Evolutionary conservation across 1,139 yeast species (phyloP), one percentile per base, ranked within the genome.

Genomic region (Pichia sp.): DNA sequence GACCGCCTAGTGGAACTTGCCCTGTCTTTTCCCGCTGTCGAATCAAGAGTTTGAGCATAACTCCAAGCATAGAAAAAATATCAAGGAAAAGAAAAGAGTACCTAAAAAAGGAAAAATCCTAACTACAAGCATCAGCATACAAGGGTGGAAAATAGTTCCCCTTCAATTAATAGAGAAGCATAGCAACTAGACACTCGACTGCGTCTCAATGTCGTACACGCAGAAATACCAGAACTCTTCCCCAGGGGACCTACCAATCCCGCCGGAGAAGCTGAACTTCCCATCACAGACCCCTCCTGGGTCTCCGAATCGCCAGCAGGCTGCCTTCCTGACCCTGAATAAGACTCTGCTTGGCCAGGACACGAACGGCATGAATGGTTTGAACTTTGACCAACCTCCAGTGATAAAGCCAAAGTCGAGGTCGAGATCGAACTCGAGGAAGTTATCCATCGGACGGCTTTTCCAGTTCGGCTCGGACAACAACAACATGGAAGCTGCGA

Each of bases 401-500:
- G 54, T 51, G 33, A 36, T 53, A 14, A 53, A 58, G 29, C 49
- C 52, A 6, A 61, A 61, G 42, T 56, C 68, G 3, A 55, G 71
- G 49, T 65, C 71, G 2, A 57, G 71, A 40, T 66, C 71, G 30
- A 67, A 66, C 49, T 67, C 71, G 2, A 59, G 67, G 31, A 67
- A 67, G 46, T 51, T 67, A 41, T 65, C 70, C 4, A 60, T 69
- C 10, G 63, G 66, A 2, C 61, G 69, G 38, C 57, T 69, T 12
- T 69, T 69, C 53, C 61, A 62, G 36, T 67, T 67, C 56, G 69
- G 66, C 5, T 57, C 61, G 1, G 38, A 16, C 20, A 33, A n/a
- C 42, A 41, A 44, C 41, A 57, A 33, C 42, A 54, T 47, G 27
- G 59, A 44, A 48, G 46, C 50, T 9, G 52, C 40, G 5, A 45